phyloP scores from a whole-genome alignment of 2,329 filamentous ascomycete species.

The Daldinia eschscholtzii region DNA sequence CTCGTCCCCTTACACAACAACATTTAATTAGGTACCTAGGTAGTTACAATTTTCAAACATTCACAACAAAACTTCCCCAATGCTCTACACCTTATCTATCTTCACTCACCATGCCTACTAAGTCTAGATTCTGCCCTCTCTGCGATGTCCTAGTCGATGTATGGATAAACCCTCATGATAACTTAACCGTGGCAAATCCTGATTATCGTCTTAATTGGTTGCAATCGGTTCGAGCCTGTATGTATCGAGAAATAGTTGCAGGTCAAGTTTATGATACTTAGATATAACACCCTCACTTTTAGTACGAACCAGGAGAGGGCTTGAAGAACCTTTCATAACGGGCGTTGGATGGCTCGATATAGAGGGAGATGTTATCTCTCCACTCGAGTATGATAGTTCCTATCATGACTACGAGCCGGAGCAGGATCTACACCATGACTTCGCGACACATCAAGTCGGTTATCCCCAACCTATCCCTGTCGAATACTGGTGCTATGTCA shows the following conservation, averaged over 20 bases:
- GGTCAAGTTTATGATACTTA: not conserved
- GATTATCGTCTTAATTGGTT: conserved; percentile 35
- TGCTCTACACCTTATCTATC: not conserved
- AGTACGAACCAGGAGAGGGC: not conserved
- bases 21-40: not conserved
- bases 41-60: not conserved
- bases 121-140: not conserved
- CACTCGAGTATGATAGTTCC: not conserved
- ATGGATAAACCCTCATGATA: conserved; percentile 26
- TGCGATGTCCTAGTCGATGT: conserved; percentile 18
- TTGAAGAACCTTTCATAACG: not conserved
- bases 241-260: conserved; percentile 7
- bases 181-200: conserved; percentile 11
- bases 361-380: not conserved
- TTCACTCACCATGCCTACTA: not conserved
- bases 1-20: not conserved
- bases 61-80: not conserved
- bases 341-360: conserved; percentile 1
- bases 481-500: conserved; percentile 39
- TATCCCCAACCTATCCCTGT: not conserved
- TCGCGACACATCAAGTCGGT: conserved; percentile 5
- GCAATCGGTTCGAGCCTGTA: conserved; percentile 41
- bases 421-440: not conserved
- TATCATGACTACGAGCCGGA: not conserved
- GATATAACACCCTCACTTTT: not conserved